A percentile compares a stretch with the other conserved stretches of the same genome.
Conservation (phyloP, 2,329 filamentous ascomycete species). For the Ilyonectria sp. region DNA sequence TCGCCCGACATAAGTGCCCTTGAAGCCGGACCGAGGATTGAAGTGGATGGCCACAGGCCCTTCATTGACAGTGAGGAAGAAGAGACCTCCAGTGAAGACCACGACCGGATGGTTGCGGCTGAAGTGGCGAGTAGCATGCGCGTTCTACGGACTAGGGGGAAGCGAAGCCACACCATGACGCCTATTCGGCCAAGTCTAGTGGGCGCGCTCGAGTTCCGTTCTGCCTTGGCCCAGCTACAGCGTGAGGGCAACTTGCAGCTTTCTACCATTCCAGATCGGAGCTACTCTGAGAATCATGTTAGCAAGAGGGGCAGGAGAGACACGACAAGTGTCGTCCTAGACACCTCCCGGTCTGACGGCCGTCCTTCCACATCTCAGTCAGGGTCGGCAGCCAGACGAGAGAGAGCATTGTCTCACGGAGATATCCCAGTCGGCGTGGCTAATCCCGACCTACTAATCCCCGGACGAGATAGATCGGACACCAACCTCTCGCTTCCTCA, state of each 20-base stretch:
- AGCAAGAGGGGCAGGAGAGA: slow-evolving; percentile 44
- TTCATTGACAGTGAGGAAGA: slow-evolving; percentile 57
- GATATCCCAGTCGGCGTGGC: slow-evolving; percentile 48
- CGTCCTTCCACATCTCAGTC: slow-evolving; percentile 21
- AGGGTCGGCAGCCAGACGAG: slow-evolving; percentile 35
- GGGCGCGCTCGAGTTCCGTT: slow-evolving; percentile 93
- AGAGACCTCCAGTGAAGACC: slow-evolving; percentile 66
- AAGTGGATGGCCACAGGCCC: slow-evolving; percentile 58
- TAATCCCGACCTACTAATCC: slow-evolving; percentile 41
- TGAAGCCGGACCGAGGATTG: slow-evolving; percentile 64
- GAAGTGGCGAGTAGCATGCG: slow-evolving; percentile 96
- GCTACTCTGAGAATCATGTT: slow-evolving; percentile 59
- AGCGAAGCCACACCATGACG: slow-evolving; percentile 81
- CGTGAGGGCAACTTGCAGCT: slow-evolving; percentile 84
- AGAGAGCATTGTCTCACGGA: slow-evolving; percentile 64
- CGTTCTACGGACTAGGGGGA: slow-evolving; percentile 77
- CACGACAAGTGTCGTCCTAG: slow-evolving; percentile 46
- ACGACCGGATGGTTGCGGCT: slow-evolving; percentile 78
- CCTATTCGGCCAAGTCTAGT: slow-evolving; percentile 94
- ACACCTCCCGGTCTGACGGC: slow-evolving; percentile 33
- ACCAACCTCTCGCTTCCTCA: slow-evolving; percentile 39
- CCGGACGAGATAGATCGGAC: slow-evolving; percentile 39
- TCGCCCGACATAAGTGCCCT: slow-evolving; percentile 59
- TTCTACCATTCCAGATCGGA: slow-evolving; percentile 77
- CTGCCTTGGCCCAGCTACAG: slow-evolving; percentile 88